A percentile compares a stretch with the other conserved stretches of the same genome.
These are phyloP conservation scores for Begonia masoniana DNA, from an alignment of 306 rosid genomes.

Conservation along the genomic window DNA sequence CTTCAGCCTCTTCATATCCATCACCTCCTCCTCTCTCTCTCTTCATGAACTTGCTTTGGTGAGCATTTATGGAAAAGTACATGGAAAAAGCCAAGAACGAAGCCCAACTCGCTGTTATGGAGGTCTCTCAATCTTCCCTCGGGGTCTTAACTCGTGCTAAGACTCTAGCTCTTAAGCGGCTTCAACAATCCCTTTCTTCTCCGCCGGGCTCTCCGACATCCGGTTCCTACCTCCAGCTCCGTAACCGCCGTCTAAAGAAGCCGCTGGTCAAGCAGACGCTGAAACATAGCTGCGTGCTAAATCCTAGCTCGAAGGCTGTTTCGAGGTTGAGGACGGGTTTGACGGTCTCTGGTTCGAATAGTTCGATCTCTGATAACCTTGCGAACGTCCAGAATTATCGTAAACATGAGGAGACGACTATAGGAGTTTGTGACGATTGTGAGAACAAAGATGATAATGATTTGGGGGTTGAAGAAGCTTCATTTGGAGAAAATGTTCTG, in stretches of 20 bases:
- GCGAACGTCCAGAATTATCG: slow-evolving; percentile 13
- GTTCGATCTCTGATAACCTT: slow-evolving; percentile 12
- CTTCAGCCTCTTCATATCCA: background rate
- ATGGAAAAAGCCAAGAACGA: slow-evolving; percentile 63
- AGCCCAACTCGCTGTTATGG: slow-evolving; percentile 48
- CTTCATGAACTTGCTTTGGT: slow-evolving; percentile 6
- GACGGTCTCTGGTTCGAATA: slow-evolving; percentile 14
- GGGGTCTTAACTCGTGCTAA: slow-evolving; percentile 91
- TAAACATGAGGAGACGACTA: background rate
- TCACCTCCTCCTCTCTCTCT: background rate
- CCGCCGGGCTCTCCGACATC: slow-evolving; percentile 15
- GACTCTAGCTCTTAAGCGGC: slow-evolving; percentile 56
- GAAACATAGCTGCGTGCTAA: slow-evolving; percentile 7
- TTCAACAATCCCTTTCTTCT: slow-evolving; percentile 28
- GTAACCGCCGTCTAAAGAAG: slow-evolving; percentile 65
- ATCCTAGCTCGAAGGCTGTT: slow-evolving; percentile 23
- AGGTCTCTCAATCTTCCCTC: slow-evolving; percentile 42
- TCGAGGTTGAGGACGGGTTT: slow-evolving; percentile 24
- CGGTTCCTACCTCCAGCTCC: slow-evolving; percentile 71
- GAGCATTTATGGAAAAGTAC: slow-evolving; percentile 69
- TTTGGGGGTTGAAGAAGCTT: slow-evolving; percentile 45
- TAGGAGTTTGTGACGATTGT: background rate
- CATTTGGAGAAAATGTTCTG: slow-evolving; percentile 71
- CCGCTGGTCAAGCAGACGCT: slow-evolving; percentile 21
- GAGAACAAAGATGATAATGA: slow-evolving; percentile 21